Percentiles rank a stretch among this genome's conserved stretches.
phyloP scores from a whole-genome alignment of 768 basidiomycete genomes.

The Pleurotus citrinopileatus region DNA sequence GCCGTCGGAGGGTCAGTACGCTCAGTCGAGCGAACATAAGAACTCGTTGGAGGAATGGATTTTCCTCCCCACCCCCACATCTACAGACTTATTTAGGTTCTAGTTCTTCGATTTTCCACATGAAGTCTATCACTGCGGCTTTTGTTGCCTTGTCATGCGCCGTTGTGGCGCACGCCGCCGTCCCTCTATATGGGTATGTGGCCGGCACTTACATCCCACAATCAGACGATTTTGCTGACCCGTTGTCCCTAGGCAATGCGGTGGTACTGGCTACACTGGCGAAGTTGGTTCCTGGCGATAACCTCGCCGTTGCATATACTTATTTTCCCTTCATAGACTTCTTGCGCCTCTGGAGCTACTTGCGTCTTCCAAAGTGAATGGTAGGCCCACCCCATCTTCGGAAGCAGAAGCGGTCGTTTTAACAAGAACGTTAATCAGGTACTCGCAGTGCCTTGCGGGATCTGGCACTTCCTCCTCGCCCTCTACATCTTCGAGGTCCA shows the following conservation, averaged over 20 bases:
- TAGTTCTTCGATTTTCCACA: not conserved
- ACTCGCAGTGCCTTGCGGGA: not conserved
- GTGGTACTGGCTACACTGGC: not conserved
- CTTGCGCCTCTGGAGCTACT: not conserved
- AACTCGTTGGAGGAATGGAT: not conserved
- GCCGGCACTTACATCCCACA: no score
- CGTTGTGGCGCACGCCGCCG: not conserved
- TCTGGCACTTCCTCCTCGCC: not conserved
- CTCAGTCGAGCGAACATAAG: not conserved
- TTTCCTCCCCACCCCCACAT: not conserved
- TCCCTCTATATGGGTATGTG: not conserved
- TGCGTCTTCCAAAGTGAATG: conserved; percentile 1
- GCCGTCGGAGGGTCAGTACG: not conserved
- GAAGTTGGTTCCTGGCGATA: not conserved
- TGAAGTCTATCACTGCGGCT: conserved; percentile 1
- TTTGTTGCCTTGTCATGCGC: not conserved
- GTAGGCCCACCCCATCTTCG: no score
- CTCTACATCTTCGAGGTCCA: not conserved
- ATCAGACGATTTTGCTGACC: not conserved
- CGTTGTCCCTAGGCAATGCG: conserved; percentile 1
- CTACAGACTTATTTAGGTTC: no score
- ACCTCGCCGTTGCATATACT: not conserved
- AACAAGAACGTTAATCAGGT: not conserved
- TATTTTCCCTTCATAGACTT: not conserved
- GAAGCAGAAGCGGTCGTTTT: no score